Evolutionary conservation across 164 flowering plant species (phyloP), one percentile per base, ranked within the genome.

Genomic region (Kingdonia uniflora): DNA sequence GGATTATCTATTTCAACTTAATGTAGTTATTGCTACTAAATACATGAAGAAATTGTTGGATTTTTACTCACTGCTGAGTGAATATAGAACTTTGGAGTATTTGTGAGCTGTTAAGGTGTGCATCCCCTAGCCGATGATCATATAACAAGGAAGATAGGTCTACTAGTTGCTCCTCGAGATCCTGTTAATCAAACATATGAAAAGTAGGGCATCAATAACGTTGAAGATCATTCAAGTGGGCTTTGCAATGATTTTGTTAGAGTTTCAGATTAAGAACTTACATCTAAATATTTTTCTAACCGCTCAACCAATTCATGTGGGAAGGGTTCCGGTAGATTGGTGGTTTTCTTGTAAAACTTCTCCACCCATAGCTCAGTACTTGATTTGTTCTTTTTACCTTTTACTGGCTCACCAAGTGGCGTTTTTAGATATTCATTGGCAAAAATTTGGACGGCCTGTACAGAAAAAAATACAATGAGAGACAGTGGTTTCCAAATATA

Each of bases 341-440:
- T 86, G 22, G 79, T 82, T 62, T 88, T 92, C 71, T 78, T 88
- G 82, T 86, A 84, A 51, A 92, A 92, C 77, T 88, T 92, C 63
- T 92, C 99, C 68, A 92, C 38, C 95, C 97, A 92, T 14, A 47
- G 29, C 25, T 47, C 51, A 20, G 97, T 82, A 62, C 57, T 77
- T 13, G 95, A 50, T 71, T 88, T 92, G 63, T 81, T 84, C 79
- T 73, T 86, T 47, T 80, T 81, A 14, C 92, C 97, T 66, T 84
- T 86, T 21, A 92, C 87, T 35, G 97, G 89, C 71, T 88, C 99
- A 39, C 99, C 99, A 21, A 92, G 83, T 12, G 95, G 95, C n/a
- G 99, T 92, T 69, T 76, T 89, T 61, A 92, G 71, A 72, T 84
- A 80, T 25, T 86, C 83, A 20, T 73, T 59, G 39, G 95, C 95